These are phyloP conservation scores for Ascochyta koolunga DNA, from an alignment of 2,329 filamentous ascomycete species.

Conservation along the genomic window DNA sequence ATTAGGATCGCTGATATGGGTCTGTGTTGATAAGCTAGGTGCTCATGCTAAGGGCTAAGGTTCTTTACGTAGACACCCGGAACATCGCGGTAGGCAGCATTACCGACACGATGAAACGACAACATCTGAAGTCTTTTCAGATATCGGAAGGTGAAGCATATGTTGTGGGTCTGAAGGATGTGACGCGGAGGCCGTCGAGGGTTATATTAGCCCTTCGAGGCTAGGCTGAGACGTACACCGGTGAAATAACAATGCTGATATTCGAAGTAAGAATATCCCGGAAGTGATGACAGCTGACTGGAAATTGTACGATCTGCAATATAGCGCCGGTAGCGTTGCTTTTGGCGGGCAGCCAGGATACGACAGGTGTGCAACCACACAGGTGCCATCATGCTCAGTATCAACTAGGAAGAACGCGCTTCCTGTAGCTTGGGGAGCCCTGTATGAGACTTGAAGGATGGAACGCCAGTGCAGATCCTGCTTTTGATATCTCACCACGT, in stretches of 20 bases:
- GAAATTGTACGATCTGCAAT: not conserved
- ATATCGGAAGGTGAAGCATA: conserved; percentile 1
- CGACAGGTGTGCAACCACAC: not conserved
- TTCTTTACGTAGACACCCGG: conserved; percentile 37
- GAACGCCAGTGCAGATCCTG: conserved; percentile 21
- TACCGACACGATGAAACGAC: conserved; percentile 36
- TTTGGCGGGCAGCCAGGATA: conserved; percentile 2
- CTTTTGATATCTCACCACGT: conserved; percentile 20
- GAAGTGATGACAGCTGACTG: not conserved
- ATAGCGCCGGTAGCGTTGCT: not conserved
- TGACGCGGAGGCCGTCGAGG: not conserved
- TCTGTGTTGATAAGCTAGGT: conserved; percentile 14
- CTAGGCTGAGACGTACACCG: conserved; percentile 3
- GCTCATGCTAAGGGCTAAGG: not conserved
- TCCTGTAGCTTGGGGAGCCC: conserved; percentile 11
- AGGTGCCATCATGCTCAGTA: conserved; percentile 17
- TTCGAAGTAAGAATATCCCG: conserved; percentile 3
- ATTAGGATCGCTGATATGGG: conserved; percentile 43
- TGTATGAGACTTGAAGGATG: conserved; percentile 13
- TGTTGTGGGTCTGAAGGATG: not conserved
- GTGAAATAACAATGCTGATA: not conserved
- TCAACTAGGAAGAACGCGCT: conserved; percentile 18
- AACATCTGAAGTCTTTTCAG: conserved; percentile 24
- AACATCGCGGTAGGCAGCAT: conserved; percentile 41
- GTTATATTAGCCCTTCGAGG: conserved; percentile 8